Evolutionary conservation across 306 rosid genomes (phyloP), one percentile per base, ranked within the genome.

Genomic region (Medicago arabica): DNA sequence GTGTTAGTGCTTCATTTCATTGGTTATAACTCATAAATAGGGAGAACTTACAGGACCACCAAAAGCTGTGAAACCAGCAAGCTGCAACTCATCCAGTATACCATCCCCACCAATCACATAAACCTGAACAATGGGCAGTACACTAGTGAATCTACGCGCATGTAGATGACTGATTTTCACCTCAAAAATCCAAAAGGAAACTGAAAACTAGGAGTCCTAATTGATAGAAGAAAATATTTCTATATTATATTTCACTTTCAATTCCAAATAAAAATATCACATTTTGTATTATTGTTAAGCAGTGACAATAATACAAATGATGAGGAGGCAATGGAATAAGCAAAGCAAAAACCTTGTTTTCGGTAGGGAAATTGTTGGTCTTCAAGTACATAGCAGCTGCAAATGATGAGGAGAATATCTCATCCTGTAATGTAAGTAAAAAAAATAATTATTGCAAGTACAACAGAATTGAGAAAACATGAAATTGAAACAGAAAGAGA

Each of bases 361-460:
- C 88, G 28, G 67, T 25, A 28, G 97, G 91, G 75, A 87, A 92
- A 63, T 84, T 72, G 57, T 89, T 86, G 89, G 84, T 78, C 81
- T 95, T 91, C 92, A 95, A 79, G 83, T 75, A 95, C 97, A 88
- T 89, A 58, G 98, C 98, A 61, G 98, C 97, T 6, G 98, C 97
- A 78, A 89, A 95, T 23, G 98, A 95, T 17, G 98, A 95, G 67
- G 96, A 89, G 87, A 95, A 90, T 64, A 95, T 87, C 86, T 95
- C 98, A 53, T 90, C 97, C 98, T 92, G 71, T 43, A 61, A 23
- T 1, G 2, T 1, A 66, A 80, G 67, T 25, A 63, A 78, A 66
- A 69, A 1, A 57, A 57, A 57, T 23, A 21, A 58, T 0, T 31
- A 57, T 58, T 5, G 34, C 8, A 58, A 58, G 38, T 16, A 58